phyloP scores from a whole-genome alignment of 192 early-diverging fungal genomes.

The Podila epicladia region DNA sequence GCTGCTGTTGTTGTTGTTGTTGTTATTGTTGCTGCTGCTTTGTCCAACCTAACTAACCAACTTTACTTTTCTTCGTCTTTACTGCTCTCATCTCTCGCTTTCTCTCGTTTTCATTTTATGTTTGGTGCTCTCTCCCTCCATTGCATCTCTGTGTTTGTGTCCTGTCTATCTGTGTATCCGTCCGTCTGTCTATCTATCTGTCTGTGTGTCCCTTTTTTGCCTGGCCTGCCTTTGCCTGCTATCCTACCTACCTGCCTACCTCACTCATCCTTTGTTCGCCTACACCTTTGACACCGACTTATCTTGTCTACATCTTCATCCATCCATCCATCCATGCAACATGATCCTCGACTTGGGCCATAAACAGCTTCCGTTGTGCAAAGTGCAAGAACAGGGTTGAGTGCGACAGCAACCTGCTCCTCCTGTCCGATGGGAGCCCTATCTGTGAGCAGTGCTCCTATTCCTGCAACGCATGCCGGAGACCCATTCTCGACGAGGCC shows the following conservation, averaged over 20 bases:
- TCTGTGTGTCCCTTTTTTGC: neutral
- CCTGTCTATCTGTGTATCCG: slow-evolving; percentile 4
- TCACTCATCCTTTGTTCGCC: too few relatives aligned
- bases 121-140: too few relatives aligned
- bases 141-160: neutral
- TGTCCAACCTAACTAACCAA: neutral
- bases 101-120: slow-evolving; percentile 4
- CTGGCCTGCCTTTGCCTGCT: neutral
- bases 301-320: too few relatives aligned
- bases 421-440: slow-evolving; percentile 83
- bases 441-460: slow-evolving; percentile 87
- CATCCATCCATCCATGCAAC: neutral
- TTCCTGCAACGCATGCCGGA: slow-evolving; percentile 76
- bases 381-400: slow-evolving; percentile 79
- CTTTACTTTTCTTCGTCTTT: slow-evolving; percentile 7
- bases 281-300: too few relatives aligned
- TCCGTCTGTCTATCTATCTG: slow-evolving; percentile 5
- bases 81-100: slow-evolving; percentile 13
- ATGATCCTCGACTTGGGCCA: too few relatives aligned
- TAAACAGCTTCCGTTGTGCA: slow-evolving; percentile 75
- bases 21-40: neutral
- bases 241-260: neutral
- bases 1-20: neutral
- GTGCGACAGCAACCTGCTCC: slow-evolving; percentile 78
- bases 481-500: slow-evolving; percentile 82